Conservation (phyloP, 2,329 filamentous ascomycete genomes). For the Colletotrichum sp. region DNA sequence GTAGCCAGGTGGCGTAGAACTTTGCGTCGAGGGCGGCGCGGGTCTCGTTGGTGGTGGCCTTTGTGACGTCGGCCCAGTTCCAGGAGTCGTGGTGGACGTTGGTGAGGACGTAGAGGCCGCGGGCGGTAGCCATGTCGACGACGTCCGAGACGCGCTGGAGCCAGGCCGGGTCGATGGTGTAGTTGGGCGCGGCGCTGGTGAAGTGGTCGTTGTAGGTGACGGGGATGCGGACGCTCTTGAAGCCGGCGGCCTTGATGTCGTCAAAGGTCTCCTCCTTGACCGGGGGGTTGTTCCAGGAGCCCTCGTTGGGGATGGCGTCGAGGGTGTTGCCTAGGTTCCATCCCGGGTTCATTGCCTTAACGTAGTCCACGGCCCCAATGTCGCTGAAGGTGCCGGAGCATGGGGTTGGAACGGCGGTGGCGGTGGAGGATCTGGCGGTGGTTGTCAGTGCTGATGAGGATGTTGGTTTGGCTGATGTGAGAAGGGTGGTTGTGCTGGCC, state of each 20-base stretch:
- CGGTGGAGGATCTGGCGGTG: not conserved
- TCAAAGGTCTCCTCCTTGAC: conserved; percentile 55
- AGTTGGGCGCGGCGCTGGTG: conserved; percentile 51
- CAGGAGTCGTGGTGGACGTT: conserved; percentile 65
- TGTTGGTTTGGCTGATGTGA: not conserved
- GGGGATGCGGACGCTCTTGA: conserved; percentile 63
- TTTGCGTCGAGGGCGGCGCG: conserved; percentile 58
- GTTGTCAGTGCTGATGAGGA: not conserved
- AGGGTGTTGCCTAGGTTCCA: conserved; percentile 68
- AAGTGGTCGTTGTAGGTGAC: conserved; percentile 66
- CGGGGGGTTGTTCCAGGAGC: conserved; percentile 62
- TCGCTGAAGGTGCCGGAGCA: conserved; percentile 48
- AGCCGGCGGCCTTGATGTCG: conserved; percentile 56
- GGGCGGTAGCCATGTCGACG: conserved; percentile 57
- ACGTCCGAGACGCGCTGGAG: conserved; percentile 62
- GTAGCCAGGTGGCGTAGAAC: conserved; percentile 60
- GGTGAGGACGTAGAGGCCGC: conserved; percentile 57
- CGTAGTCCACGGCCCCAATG: conserved; percentile 48
- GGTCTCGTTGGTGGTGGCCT: conserved; percentile 43
- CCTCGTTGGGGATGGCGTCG: conserved; percentile 48
- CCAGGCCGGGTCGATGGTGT: conserved; percentile 59
- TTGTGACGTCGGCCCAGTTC: conserved; percentile 60
- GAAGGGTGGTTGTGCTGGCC: not conserved
- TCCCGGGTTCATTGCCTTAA: conserved; percentile 56
- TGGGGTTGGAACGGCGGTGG: not conserved